A percentile compares a stretch with the other conserved stretches of the same genome.
Conservation (phyloP, 208 protist genomes). For the Crithidia brevicula region DNA sequence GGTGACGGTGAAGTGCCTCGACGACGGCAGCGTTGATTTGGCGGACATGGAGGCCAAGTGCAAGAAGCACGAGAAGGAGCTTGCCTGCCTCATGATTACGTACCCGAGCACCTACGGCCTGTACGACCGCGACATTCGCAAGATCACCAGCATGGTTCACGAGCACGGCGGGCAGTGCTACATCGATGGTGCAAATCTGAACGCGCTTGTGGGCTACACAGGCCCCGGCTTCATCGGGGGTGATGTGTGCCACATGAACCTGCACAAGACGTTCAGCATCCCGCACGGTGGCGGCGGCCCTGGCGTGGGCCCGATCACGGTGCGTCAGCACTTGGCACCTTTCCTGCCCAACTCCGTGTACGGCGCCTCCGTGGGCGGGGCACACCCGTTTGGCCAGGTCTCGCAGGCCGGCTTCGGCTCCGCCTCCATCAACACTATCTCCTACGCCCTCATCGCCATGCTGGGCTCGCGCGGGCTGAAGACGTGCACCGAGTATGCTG, state of each 20-base stretch:
- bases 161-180: constrained; percentile 95
- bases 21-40: constrained; percentile 94
- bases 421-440: constrained; percentile 95
- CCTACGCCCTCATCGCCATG: constrained; percentile 96
- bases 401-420: constrained; percentile 95
- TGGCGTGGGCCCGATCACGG: constrained; percentile 97
- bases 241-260: constrained; percentile 98
- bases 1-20: constrained; percentile 93
- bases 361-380: constrained; percentile 53
- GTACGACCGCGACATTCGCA: constrained; percentile 95
- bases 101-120: constrained; percentile 99
- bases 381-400: constrained; percentile 89
- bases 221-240: constrained; percentile 96
- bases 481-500: constrained; percentile 93
- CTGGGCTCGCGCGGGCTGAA: constrained; percentile 93
- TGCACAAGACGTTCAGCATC: constrained; percentile 99
- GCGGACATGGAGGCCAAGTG: constrained; percentile 91
- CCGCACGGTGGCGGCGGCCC: constrained; percentile 97
- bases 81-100: constrained; percentile 98
- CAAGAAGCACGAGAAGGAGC: constrained; percentile 89
- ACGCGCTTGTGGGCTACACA: constrained; percentile 96
- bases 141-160: constrained; percentile 90
- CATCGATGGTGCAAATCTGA: constrained; percentile 99
- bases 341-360: constrained; percentile 92
- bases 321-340: constrained; percentile 91